A percentile compares a stretch with the other conserved stretches of the same genome.
These are phyloP conservation scores for Rhizopogon vinicolor DNA, from an alignment of 768 basidiomycete genomes.

Conservation along the genomic window DNA sequence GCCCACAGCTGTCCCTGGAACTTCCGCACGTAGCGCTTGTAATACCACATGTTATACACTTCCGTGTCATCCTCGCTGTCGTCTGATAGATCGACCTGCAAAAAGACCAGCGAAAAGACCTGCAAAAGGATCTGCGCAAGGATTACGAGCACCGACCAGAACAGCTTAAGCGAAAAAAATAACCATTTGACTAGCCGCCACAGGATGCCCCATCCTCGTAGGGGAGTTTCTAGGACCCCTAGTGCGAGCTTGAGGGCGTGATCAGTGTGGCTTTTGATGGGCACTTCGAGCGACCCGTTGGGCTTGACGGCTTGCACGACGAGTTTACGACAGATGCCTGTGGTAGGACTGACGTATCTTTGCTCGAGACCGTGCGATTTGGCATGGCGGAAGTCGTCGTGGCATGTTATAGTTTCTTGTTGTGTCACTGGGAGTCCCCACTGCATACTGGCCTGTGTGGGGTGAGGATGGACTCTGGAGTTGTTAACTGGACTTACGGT, in stretches of 20 bases:
- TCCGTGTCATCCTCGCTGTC: not conserved
- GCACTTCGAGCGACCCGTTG: not conserved
- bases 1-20: conserved; percentile 16
- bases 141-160: conserved; percentile 6
- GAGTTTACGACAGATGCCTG: conserved; percentile 10
- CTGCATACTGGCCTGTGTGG: not conserved
- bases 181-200: conserved; percentile 7
- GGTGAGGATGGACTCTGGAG: no score
- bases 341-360: conserved; percentile 13
- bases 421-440: not conserved
- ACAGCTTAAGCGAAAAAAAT: conserved; percentile 3
- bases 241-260: conserved; percentile 7
- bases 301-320: conserved; percentile 9
- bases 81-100: not conserved
- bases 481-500: no score
- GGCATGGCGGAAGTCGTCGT: not conserved
- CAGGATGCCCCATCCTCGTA: not conserved
- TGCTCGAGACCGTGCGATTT: conserved; percentile 8
- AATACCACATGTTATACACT: not conserved
- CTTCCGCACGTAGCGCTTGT: conserved; percentile 5
- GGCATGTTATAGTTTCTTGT: not conserved
- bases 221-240: conserved; percentile 8
- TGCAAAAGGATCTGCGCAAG: not conserved
- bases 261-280: conserved; percentile 1
- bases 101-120: not conserved